These are phyloP conservation scores for Candida patagonica DNA, from an alignment of 805 yeast genomes.

Conservation along the genomic window DNA sequence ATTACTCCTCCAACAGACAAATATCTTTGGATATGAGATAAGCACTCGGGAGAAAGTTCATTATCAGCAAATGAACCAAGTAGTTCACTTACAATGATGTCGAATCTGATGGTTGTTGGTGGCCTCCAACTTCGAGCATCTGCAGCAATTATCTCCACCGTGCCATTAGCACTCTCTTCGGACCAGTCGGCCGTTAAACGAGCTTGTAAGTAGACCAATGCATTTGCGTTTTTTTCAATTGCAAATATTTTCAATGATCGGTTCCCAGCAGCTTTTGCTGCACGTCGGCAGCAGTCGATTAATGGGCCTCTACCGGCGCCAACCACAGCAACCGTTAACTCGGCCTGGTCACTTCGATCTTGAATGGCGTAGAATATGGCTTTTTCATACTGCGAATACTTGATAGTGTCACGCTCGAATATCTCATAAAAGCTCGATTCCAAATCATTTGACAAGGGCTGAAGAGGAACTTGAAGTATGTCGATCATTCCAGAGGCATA, in stretches of 20 bases:
- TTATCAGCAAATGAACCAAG: conserved; percentile 91
- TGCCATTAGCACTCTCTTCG: conserved; percentile 12
- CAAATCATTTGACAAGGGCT: conserved; percentile 56
- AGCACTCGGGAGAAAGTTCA: conserved; percentile 79
- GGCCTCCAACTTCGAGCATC: conserved; percentile 53
- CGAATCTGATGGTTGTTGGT: conserved; percentile 28
- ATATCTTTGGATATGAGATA: conserved; percentile 35
- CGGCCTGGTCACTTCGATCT: conserved; percentile 20
- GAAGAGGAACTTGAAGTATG: conserved; percentile 51
- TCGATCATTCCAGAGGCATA: conserved; percentile 35
- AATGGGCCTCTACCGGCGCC: conserved; percentile 91
- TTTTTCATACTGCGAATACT: conserved; percentile 57
- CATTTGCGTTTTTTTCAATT: conserved; percentile 64
- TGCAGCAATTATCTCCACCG: conserved; percentile 41
- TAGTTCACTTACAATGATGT: conserved; percentile 69
- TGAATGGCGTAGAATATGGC: conserved; percentile 54
- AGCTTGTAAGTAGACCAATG: conserved; percentile 39
- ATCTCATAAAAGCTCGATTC: conserved; percentile 51
- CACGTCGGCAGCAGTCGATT: conserved; percentile 43
- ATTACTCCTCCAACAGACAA: conserved; percentile 42
- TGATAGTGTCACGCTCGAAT: conserved; percentile 62
- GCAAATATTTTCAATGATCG: conserved; percentile 37
- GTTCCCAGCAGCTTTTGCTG: conserved; percentile 26
- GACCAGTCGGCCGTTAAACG: conserved; percentile 47
- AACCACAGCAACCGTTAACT: conserved; percentile 41